Evolutionary conservation across 208 protist species (phyloP), one percentile per base, ranked within the genome.

Genomic region (Trichomonas vaginalis): DNA sequence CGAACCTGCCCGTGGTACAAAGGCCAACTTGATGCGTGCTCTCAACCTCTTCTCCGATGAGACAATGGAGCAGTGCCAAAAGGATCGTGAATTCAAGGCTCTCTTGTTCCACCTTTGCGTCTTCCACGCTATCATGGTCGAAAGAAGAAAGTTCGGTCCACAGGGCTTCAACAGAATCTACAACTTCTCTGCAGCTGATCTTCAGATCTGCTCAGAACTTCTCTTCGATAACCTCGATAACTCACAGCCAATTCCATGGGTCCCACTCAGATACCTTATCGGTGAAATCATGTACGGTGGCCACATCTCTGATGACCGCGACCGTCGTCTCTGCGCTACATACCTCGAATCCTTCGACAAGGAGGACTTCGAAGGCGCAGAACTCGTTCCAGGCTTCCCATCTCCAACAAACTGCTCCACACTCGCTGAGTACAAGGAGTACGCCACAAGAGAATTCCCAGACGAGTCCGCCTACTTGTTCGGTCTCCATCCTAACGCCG

Each of bases 201-300:
- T 99, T 86, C 99, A 98, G 35, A 99, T 98, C 37, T 99, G 98
- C 96, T 95, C 96, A 96, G 97, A 98, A 96, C 98, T 99, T 37
- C 97, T 98, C 17, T 98, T 98, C 70, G 99, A 99, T 97, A 99
- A 99, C 97, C 98, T 99, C 95, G 99, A 99, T 96, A 35, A 51
- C 21, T 82, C 95, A 39, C 1, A 96, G 37, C 96, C 96, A 47
- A 97, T 98, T 80, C 99, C 99, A 96, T 99, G 99, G 99, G 98
- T 99, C 92, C 98, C 99, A 97, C 96, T 99, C 95, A 97, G 98
- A 48, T 99, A 99, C 97, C 98, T 99, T 46, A 99, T 99, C 98
- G 98, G 98, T 96, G 98, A 99, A 96, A 99, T 99, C 96, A 99
- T 99, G 98, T 99, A 99, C 97, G 99, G 99, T 48, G 99, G 99